Base-by-base conservation (phyloP, 2,329 filamentous ascomycete genomes). In the Penicillium sp. region DNA sequence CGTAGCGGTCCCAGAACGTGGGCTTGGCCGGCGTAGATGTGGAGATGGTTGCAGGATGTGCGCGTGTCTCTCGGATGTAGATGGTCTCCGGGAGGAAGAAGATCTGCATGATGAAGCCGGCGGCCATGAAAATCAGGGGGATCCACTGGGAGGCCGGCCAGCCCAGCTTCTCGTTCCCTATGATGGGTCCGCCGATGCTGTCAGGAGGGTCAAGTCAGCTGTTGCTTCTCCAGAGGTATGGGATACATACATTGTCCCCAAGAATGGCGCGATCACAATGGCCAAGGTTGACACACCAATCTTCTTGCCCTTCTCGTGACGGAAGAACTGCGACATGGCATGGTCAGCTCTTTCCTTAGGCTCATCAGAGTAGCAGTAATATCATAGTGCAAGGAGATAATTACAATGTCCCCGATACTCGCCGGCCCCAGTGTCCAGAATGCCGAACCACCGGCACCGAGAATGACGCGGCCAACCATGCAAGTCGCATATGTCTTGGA, bases 11-110 rank as follows among this genome's bases (percentile, higher is more conserved):
- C 53, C 53, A 54, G 35, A 50, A 33, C 14, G 37, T 54, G 6
- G 53, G 29, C 27, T 54, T 50, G 16, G 35, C 45, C 4, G 45
- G 26, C 27, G 25, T 25, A 14, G 35, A 16, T 26, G 45, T 35
- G 19, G 53, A 49, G 9, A 35, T 45, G 19, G 25, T 35, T 33
- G 25, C 33, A 21, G 29, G 29, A 33, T 33, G 29, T 33, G 29
- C 29, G 29, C 29, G 29, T 33, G 26, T 26, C 35, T 54, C 53
- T 42, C 53, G 53, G 23, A 54, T 54, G 46, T 54, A 54, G 35
- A 54, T 54, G 26, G 53, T 54, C 37, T 54, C 53, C 19, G 53
- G 53, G 46, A 54, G 53, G 37, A 54, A 50, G 45, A 54, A 54
- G 11, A 54, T 50, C 45, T 54, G 53, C 53, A 54, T 54, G 26